Evolutionary conservation across 345 rosid species (phyloP).

Genomic region (Angophora floribunda): DNA sequence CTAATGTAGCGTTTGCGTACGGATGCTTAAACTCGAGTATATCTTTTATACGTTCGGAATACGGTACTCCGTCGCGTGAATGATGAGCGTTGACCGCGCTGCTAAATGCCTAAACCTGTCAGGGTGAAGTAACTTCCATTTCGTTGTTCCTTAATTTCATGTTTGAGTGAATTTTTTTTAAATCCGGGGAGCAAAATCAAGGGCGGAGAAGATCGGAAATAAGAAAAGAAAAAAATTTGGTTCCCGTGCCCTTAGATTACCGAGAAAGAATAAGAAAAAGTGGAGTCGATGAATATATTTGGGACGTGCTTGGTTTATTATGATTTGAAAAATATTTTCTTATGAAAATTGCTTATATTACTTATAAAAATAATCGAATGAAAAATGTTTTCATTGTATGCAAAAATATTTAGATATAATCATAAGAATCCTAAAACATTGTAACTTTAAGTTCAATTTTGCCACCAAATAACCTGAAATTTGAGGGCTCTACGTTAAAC

Average conservation of each 20-base stretch:
- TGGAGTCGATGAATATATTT: not conserved
- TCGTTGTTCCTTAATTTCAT: not conserved
- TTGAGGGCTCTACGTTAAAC: not conserved
- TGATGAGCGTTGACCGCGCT: not conserved
- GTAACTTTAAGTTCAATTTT: not conserved
- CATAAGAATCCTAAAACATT: no score
- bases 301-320: not conserved
- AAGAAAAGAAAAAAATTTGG: not conserved
- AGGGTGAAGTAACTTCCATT: not conserved
- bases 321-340: not conserved
- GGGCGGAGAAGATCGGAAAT: not conserved
- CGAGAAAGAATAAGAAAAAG: not conserved
- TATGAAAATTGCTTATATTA: rapidly evolving
- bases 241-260: not conserved
- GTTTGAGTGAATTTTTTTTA: not conserved
- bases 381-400: not conserved
- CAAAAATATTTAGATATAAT: not conserved
- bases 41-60: not conserved
- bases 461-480: not conserved
- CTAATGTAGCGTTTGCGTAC: not conserved
- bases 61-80: not conserved
- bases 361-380: not conserved
- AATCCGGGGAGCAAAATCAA: not conserved
- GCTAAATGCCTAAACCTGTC: not conserved
- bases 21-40: not conserved